A percentile compares a stretch with the other conserved stretches of the same genome.
phyloP scores from a whole-genome alignment of 2,329 filamentous ascomycete genomes.

The Cytospora paraplurivora region DNA sequence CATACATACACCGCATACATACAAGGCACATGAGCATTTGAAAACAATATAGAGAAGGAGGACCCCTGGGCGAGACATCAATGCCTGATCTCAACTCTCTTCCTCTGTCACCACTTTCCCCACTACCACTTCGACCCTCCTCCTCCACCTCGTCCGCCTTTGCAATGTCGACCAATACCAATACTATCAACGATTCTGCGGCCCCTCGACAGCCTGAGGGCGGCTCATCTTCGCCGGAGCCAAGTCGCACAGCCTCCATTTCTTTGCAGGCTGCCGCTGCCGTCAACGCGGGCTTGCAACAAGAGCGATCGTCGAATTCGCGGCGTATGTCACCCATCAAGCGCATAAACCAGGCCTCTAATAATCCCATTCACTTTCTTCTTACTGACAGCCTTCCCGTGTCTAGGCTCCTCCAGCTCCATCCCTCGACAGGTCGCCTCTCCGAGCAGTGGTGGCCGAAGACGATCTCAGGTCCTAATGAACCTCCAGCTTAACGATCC shows the following conservation, averaged over 20 bases:
- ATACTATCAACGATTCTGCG: slow-evolving; percentile 31
- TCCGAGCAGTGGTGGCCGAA: slow-evolving; percentile 46
- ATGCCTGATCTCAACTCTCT: slow-evolving; percentile 61
- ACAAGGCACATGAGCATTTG: background rate
- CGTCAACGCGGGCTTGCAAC: slow-evolving; percentile 75
- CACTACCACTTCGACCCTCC: slow-evolving; percentile 10
- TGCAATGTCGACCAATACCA: slow-evolving; percentile 39
- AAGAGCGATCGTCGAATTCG: slow-evolving; percentile 52
- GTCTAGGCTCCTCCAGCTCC: slow-evolving; percentile 27
- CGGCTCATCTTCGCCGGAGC: slow-evolving; percentile 59
- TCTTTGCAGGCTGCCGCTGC: slow-evolving; percentile 77
- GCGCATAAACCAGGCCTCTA: slow-evolving; percentile 28
- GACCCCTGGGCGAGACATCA: background rate
- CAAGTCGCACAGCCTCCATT: slow-evolving; percentile 62
- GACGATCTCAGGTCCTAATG: slow-evolving; percentile 70
- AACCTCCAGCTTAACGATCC: slow-evolving; percentile 76
- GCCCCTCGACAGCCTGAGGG: slow-evolving; percentile 37
- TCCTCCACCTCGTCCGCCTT: slow-evolving; percentile 45
- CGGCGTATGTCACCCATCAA: slow-evolving; percentile 48
- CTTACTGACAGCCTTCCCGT: background rate
- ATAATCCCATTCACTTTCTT: background rate
- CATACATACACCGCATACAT: too few species aligned
- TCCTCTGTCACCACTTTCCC: slow-evolving; percentile 40
- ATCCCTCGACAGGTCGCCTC: slow-evolving; percentile 25
- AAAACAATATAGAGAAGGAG: slow-evolving; percentile 2